These are phyloP conservation scores for Colletotrichum nymphaeae DNA, from an alignment of 2,329 filamentous ascomycete genomes.

Conservation along the genomic window DNA sequence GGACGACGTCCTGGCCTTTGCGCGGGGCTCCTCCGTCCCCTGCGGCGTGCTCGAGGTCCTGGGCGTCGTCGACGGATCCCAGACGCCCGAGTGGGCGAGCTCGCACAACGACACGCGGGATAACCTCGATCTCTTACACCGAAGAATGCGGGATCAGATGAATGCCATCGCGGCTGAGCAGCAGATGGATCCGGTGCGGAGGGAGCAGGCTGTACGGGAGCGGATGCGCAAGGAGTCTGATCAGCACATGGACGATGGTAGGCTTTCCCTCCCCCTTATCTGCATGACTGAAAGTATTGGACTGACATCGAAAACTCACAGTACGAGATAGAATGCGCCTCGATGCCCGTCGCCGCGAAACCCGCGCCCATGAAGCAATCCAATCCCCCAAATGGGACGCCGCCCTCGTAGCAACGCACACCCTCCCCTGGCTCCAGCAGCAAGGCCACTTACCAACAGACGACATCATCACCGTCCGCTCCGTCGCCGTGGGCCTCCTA, in stretches of 20 bases:
- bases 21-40: constrained; percentile 64
- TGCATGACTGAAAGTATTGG: too few relatives aligned
- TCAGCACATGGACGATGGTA: constrained; percentile 59
- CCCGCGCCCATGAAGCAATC: constrained; percentile 60
- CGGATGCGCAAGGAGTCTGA: constrained; percentile 55
- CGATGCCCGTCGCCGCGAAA: constrained; percentile 55
- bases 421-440: constrained; percentile 55
- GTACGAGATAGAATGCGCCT: constrained; percentile 54
- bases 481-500: constrained; percentile 58
- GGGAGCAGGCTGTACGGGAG: constrained; percentile 52
- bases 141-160: constrained; percentile 52
- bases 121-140: constrained; percentile 48
- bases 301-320: constrained; percentile 36
- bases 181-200: constrained; percentile 54
- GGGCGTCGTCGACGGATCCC: constrained; percentile 57
- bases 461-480: constrained; percentile 45
- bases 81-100: constrained; percentile 67
- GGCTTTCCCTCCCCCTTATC: constrained; percentile 37
- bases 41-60: constrained; percentile 70
- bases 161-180: constrained; percentile 56
- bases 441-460: constrained; percentile 33
- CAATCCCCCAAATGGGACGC: constrained; percentile 66
- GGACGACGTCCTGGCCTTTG: constrained; percentile 60
- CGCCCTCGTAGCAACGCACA: constrained; percentile 57
- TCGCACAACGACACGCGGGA: constrained; percentile 51